Conservation (phyloP, 2,329 filamentous ascomycete genomes). For the Exserohilum turcica region DNA sequence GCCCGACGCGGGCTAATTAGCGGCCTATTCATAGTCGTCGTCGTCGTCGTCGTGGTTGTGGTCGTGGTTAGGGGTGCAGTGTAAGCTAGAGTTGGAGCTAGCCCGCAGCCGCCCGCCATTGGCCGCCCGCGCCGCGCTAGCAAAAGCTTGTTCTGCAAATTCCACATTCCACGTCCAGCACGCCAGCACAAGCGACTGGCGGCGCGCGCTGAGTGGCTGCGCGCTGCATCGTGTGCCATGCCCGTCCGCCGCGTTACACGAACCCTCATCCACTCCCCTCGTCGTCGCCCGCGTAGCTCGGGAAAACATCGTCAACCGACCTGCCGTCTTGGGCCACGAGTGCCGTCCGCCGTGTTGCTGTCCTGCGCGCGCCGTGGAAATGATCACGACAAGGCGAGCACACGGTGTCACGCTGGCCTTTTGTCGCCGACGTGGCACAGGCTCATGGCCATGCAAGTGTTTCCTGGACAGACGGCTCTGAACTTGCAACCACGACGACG, state of each 20-base stretch:
- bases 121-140: conserved; percentile 28
- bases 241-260: conserved; percentile 36
- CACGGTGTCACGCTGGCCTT: conserved; percentile 25
- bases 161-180: conserved; percentile 34
- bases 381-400: conserved; percentile 39
- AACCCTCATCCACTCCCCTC: conserved; percentile 19
- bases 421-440: conserved; percentile 21
- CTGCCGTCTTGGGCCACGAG: conserved; percentile 39
- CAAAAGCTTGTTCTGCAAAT: conserved; percentile 47
- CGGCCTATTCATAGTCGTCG: conserved; percentile 37
- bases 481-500: too few species aligned
- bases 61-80: conserved; percentile 24
- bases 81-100: too few species aligned
- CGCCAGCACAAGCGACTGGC: conserved; percentile 34
- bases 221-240: conserved; percentile 39
- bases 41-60: background rate
- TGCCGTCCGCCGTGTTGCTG: conserved; percentile 31
- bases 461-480: conserved; percentile 36
- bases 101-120: conserved; percentile 32
- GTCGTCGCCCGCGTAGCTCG: conserved; percentile 26
- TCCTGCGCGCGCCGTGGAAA: conserved; percentile 39
- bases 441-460: conserved; percentile 48
- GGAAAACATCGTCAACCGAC: conserved; percentile 35
- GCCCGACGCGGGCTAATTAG: conserved; percentile 35
- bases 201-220: conserved; percentile 39